Percentiles rank a stretch among this genome's conserved stretches.
phyloP scores from a whole-genome alignment of 805 yeast species.

The Candida orba region DNA sequence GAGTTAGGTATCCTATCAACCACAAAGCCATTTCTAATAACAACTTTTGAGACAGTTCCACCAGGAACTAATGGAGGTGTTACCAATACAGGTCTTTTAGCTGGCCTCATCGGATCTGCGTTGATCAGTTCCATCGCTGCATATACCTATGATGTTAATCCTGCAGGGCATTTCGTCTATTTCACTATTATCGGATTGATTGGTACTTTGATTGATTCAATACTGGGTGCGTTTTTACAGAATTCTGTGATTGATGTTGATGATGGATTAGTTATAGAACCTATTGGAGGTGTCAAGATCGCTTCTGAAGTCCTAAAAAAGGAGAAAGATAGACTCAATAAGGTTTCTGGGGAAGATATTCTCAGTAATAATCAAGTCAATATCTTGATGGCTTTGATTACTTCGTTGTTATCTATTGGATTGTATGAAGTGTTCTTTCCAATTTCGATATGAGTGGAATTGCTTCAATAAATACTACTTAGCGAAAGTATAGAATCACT shows the following conservation, averaged over 20 bases:
- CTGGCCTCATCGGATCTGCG: constrained; percentile 31
- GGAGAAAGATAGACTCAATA: constrained; percentile 16
- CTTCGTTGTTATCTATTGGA: constrained; percentile 24
- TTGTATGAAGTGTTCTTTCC: constrained; percentile 10
- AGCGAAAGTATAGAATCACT: too few species aligned
- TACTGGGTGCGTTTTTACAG: constrained; percentile 36
- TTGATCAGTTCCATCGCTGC: constrained; percentile 26
- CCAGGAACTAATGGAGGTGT: constrained; percentile 44
- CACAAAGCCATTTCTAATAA: constrained; percentile 31
- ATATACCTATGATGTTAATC: constrained; percentile 15
- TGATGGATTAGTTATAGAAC: constrained; percentile 24
- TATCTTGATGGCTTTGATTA: constrained; percentile 26
- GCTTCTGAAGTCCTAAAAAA: constrained; percentile 18
- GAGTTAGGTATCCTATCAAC: constrained; percentile 37
- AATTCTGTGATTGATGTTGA: constrained; percentile 26
- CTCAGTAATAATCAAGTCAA: constrained; percentile 36
- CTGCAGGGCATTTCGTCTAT: constrained; percentile 19
- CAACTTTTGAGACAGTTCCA: constrained; percentile 34
- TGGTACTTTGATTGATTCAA: constrained; percentile 35
- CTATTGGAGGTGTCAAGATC: constrained; percentile 29
- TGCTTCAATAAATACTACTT: too few species aligned
- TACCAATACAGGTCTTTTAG: constrained; percentile 28
- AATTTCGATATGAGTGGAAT: too few species aligned
- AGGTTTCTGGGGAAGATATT: constrained; percentile 28
- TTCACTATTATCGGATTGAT: constrained; percentile 27